phyloP scores from a whole-genome alignment of 2,329 filamentous ascomycete genomes.

The Epichloe typhina region DNA sequence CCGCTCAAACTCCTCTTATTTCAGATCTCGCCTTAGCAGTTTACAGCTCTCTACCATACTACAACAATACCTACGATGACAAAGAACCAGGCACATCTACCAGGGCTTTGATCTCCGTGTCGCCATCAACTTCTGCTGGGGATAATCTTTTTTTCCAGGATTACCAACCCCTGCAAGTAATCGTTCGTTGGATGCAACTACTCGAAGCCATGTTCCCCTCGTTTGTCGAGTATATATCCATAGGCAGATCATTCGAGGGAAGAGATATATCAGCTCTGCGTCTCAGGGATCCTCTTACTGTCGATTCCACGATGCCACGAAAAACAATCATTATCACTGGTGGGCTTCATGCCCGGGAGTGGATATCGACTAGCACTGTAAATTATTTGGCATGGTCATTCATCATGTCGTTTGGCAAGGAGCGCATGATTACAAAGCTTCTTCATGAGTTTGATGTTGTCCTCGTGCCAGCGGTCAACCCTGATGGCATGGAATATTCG shows the following conservation, averaged over 20 bases:
- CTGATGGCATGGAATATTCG: slow-evolving; percentile 87
- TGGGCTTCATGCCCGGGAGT: slow-evolving; percentile 87
- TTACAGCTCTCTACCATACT: slow-evolving; percentile 34
- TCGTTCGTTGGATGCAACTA: slow-evolving; percentile 83
- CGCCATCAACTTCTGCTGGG: slow-evolving; percentile 22
- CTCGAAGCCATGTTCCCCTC: slow-evolving; percentile 82
- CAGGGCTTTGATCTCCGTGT: slow-evolving; percentile 10
- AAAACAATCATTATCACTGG: slow-evolving; percentile 74
- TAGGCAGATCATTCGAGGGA: slow-evolving; percentile 81
- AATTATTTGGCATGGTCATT: slow-evolving; percentile 84
- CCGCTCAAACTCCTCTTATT: slow-evolving; percentile 62
- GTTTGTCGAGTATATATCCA: slow-evolving; percentile 57
- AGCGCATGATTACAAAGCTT: slow-evolving; percentile 57
- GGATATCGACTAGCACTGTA: slow-evolving; percentile 87
- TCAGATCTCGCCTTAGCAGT: slow-evolving; percentile 68
- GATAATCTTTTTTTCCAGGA: slow-evolving; percentile 81
- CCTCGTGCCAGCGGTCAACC: slow-evolving; percentile 79
- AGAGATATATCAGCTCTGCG: slow-evolving; percentile 74
- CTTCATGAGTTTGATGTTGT: slow-evolving; percentile 78
- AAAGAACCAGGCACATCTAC: not conserved
- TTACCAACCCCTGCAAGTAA: slow-evolving; percentile 75
- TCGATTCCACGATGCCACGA: slow-evolving; percentile 34
- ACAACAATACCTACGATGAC: slow-evolving; percentile 2
- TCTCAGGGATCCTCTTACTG: slow-evolving; percentile 45
- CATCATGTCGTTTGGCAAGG: slow-evolving; percentile 69